Base-by-base conservation (phyloP, 1,284 basidiomycete species). In the Cryptococcus wingfieldii region DNA sequence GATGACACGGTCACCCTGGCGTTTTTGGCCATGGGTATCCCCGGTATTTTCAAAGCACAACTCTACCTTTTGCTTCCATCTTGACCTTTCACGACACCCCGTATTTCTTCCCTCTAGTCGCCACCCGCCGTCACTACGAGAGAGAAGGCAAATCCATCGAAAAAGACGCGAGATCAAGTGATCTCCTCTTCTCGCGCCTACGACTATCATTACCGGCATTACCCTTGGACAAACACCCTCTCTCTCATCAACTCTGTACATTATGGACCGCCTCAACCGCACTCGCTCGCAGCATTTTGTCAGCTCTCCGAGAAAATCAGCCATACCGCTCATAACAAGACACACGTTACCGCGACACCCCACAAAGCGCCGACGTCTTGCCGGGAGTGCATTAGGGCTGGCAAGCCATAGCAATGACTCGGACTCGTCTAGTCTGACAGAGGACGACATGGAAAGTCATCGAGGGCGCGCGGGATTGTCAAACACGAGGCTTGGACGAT, bases 231-330 rank as follows among this genome's bases (percentile, higher is more conserved):
- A 28, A 25, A 6, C 14, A 14, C 38, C 25, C 46, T 47, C 14
- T 16, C 41, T 38, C 38, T n/a, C 25, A 25, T 18, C 25, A 50
- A 38, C 43, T 28, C 42, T 18, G 12, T 41, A 53, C 31, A 23
- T 55, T 13, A 66, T 68, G 66, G 52, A 68, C 49, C 56, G 55
- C n/a, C 53, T 67, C 42, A 49, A 51, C 18, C 56, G 66, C 12
- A 67, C 64, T 12, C 61, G 69, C 2, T 63, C 61, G n/a, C 66
- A 67, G 41, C 67, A 69, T 45, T 69, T 69, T 52, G 67, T 62
- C 44, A 55, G 54, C 28, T 67, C 70, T 18, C 67, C 71, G n/a
- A 47, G 66, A 6, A 65, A 63, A 49, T 54, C 61, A 10, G 56
- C 59, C 13, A 61, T 66, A 0, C 69, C 70, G 0, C 47, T 70